phyloP scores from a whole-genome alignment of 2,329 filamentous ascomycete genomes.

The Ophiobolus disseminans region DNA sequence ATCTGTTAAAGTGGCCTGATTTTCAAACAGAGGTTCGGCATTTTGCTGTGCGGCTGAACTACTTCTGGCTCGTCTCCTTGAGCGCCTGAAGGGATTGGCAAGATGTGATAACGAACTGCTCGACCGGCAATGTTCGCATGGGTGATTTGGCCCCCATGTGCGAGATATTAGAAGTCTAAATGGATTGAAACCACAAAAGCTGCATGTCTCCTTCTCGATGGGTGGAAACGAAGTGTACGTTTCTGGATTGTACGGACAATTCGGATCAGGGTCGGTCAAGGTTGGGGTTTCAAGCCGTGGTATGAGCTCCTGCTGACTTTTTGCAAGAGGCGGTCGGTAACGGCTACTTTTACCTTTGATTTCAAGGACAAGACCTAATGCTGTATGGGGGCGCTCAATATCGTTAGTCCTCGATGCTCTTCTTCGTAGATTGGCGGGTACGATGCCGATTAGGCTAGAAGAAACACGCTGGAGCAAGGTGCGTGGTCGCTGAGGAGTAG shows the following conservation, averaged over 20 bases:
- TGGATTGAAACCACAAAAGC: conserved; percentile 24
- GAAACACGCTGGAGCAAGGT: conserved; percentile 25
- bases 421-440: conserved; percentile 11
- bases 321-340: not conserved
- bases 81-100: not conserved
- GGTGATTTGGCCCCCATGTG: conserved; percentile 8
- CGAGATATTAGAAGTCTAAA: too few relatives aligned
- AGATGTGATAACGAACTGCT: conserved; percentile 20
- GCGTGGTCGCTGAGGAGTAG: conserved; percentile 12
- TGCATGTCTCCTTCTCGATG: conserved; percentile 21
- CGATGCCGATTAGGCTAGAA: conserved; percentile 13
- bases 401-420: not conserved
- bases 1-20: conserved; percentile 7
- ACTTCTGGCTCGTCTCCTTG: not conserved
- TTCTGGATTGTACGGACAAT: conserved; percentile 26
- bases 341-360: not conserved
- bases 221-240: conserved; percentile 25
- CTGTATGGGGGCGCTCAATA: conserved; percentile 5
- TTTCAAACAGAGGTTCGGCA: conserved; percentile 1
- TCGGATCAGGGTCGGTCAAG: conserved; percentile 7
- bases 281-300: conserved; percentile 13
- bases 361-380: not conserved
- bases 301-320: not conserved
- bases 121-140: conserved; percentile 21
- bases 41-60: not conserved